These are phyloP conservation scores for Psilocybe cyanescens DNA, from an alignment of 768 basidiomycete species.

Conservation along the genomic window DNA sequence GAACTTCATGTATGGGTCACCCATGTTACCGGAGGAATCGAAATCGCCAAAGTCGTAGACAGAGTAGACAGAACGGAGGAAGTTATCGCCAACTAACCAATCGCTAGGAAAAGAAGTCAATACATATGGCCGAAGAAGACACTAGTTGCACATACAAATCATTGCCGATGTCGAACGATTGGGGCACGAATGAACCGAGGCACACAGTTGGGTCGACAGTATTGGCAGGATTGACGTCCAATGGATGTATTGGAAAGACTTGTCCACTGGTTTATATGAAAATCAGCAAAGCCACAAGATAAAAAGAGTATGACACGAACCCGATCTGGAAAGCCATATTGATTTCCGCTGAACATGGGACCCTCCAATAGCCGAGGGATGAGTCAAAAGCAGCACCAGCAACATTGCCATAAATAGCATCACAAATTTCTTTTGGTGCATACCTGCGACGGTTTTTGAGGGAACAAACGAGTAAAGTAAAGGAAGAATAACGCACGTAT, in stretches of 20 bases:
- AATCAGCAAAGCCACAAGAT: slow-evolving; percentile 5
- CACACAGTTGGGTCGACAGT: slow-evolving; percentile 53
- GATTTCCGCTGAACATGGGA: slow-evolving; percentile 77
- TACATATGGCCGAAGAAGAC: slow-evolving; percentile 5
- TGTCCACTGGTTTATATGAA: slow-evolving; percentile 53
- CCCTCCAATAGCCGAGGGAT: slow-evolving; percentile 60
- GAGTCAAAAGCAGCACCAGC: slow-evolving; percentile 64
- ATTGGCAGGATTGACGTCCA: slow-evolving; percentile 66
- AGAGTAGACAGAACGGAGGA: slow-evolving; percentile 81
- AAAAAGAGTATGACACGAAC: slow-evolving; percentile 41
- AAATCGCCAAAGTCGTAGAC: slow-evolving; percentile 88
- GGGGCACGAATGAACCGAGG: slow-evolving; percentile 78
- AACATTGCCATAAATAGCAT: slow-evolving; percentile 71
- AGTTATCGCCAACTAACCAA: slow-evolving; percentile 83
- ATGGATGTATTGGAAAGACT: slow-evolving; percentile 77
- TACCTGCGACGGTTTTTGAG: slow-evolving; percentile 51
- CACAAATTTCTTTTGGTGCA: slow-evolving; percentile 62
- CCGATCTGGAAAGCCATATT: slow-evolving; percentile 80
- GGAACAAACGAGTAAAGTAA: not conserved
- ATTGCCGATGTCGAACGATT: slow-evolving; percentile 55
- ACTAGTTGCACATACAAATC: slow-evolving; percentile 61
- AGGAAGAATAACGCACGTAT: slow-evolving; percentile 54
- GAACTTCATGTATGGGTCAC: slow-evolving; percentile 78
- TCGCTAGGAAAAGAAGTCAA: slow-evolving; percentile 51
- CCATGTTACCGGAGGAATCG: slow-evolving; percentile 63